Conservation (phyloP, 306 rosid species). For the Sicyos edulis region DNA sequence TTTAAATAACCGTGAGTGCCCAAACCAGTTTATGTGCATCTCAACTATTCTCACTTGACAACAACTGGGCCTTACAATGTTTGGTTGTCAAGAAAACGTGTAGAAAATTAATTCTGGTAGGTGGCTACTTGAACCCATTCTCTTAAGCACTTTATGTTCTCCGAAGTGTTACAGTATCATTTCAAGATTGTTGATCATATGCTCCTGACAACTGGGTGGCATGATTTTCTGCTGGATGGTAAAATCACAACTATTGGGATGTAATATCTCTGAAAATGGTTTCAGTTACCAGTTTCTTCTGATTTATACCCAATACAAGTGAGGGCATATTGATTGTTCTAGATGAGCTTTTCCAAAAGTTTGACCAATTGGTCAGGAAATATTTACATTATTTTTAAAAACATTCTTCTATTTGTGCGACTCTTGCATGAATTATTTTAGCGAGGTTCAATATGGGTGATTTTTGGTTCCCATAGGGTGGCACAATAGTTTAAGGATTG, state of each 20-base stretch:
- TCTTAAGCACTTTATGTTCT: too few species aligned
- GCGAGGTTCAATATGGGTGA: slow-evolving; percentile 9
- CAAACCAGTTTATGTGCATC: too few species aligned
- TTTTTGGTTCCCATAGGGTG: too few species aligned
- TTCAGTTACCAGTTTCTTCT: neutral
- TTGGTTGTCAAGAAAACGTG: too few species aligned
- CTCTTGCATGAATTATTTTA: neutral
- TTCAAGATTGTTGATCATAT: slow-evolving; percentile 5
- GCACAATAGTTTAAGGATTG: too few species aligned
- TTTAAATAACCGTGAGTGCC: too few species aligned
- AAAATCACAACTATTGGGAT: neutral
- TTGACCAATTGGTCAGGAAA: neutral
- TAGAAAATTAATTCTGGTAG: too few species aligned
- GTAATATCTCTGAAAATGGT: neutral
- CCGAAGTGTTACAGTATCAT: too few species aligned
- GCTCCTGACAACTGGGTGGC: neutral
- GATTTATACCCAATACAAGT: neutral
- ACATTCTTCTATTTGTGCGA: neutral
- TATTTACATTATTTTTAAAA: neutral
- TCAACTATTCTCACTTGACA: too few species aligned
- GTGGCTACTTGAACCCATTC: too few species aligned
- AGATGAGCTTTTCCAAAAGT: slow-evolving; percentile 6
- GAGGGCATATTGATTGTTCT: neutral
- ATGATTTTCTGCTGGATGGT: neutral
- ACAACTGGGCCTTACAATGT: too few species aligned